Conservation (phyloP, 2,329 filamentous ascomycete species). For the Neodidymelliopsis sp. region DNA sequence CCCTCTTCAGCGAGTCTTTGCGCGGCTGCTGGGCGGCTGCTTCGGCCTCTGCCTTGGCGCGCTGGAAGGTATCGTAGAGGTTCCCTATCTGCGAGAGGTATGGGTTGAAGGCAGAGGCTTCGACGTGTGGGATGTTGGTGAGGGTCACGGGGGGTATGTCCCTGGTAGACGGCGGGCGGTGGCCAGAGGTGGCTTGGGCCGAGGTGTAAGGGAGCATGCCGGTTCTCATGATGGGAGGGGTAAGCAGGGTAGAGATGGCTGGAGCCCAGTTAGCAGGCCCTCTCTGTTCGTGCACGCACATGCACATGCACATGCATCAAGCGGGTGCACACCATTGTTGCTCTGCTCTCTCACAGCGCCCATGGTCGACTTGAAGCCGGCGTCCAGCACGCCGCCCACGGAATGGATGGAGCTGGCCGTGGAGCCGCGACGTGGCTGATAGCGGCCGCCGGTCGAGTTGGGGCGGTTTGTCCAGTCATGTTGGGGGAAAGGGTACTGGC, state of each 20-base stretch:
- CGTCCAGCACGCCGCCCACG: conserved; percentile 83
- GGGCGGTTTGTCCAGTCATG: conserved; percentile 61
- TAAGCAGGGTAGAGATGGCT: conserved; percentile 89
- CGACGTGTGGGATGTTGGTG: conserved; percentile 84
- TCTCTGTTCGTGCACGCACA: background rate
- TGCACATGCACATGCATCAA: background rate
- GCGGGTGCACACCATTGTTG: conserved; percentile 72
- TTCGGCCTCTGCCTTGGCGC: conserved; percentile 79
- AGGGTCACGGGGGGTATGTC: conserved; percentile 94
- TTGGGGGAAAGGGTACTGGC: conserved; percentile 65
- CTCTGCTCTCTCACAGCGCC: conserved; percentile 74
- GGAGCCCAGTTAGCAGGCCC: conserved; percentile 52
- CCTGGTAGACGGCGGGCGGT: conserved; percentile 81
- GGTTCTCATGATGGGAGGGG: conserved; percentile 87
- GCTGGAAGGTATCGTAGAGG: conserved; percentile 86
- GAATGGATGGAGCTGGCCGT: conserved; percentile 88
- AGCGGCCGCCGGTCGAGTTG: conserved; percentile 55
- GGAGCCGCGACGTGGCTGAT: conserved; percentile 74
- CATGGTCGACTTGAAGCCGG: conserved; percentile 64
- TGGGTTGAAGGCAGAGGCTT: conserved; percentile 78
- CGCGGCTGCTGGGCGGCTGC: conserved; percentile 62
- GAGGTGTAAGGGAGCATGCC: conserved; percentile 82
- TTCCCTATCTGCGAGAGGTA: conserved; percentile 87
- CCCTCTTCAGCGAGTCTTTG: conserved; percentile 56
- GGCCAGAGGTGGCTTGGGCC: conserved; percentile 71